Conservation (phyloP, 1,139 yeast genomes). For the Hanseniaspora gamundiae region DNA sequence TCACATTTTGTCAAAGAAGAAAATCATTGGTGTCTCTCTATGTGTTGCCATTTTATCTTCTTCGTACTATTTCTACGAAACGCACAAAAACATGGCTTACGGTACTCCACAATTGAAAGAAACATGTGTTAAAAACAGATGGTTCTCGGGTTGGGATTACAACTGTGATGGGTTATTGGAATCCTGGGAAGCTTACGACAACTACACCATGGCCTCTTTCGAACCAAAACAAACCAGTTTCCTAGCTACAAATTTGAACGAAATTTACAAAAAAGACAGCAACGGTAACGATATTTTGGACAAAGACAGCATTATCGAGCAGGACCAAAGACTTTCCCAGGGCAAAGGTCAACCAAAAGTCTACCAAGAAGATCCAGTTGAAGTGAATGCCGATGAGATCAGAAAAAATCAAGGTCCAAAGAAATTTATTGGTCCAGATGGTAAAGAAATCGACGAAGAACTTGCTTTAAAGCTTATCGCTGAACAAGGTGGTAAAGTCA, state of each 20-base stretch:
- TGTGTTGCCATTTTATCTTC: constrained; percentile 38
- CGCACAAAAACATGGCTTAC: constrained; percentile 65
- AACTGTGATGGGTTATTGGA: constrained; percentile 45
- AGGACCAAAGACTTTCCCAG: constrained; percentile 5
- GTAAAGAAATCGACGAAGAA: constrained; percentile 16
- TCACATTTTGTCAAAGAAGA: constrained; percentile 33
- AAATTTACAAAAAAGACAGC: neutral
- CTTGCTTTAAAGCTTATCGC: constrained; percentile 14
- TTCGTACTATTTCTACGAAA: constrained; percentile 44
- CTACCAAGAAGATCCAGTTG: constrained; percentile 7
- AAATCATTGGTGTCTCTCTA: constrained; percentile 31
- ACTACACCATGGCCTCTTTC: constrained; percentile 9
- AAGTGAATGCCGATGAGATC: constrained; percentile 12
- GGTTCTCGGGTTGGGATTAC: constrained; percentile 70
- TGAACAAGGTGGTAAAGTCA: constrained; percentile 16
- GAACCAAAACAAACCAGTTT: constrained; percentile 7
- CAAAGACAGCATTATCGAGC: neutral
- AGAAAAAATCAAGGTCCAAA: constrained; percentile 15
- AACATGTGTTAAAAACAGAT: constrained; percentile 50
- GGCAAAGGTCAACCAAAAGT: constrained; percentile 7
- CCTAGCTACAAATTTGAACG: constrained; percentile 1
- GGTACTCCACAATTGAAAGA: constrained; percentile 72
- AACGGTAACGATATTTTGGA: constrained; percentile 1
- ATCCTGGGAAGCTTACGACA: constrained; percentile 17
- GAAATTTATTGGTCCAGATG: constrained; percentile 19